Evolutionary conservation across 805 yeast species (phyloP).

Genomic region (Candida khao-thaluensis): DNA sequence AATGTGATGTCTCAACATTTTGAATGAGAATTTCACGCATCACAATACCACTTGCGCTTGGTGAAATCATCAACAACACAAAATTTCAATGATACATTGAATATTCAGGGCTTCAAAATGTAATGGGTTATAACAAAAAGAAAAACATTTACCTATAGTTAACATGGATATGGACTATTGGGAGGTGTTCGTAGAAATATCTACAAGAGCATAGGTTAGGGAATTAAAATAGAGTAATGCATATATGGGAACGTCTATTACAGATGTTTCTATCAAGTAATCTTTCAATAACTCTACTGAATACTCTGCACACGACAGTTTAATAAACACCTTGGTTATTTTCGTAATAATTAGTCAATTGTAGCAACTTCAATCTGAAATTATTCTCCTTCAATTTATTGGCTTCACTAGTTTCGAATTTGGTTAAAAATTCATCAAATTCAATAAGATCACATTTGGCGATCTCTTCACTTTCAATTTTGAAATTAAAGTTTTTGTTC

Average conservation of each 20-base stretch:
- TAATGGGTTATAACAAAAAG: too few species aligned
- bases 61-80: too few species aligned
- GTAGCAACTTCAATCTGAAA: slow-evolving; percentile 14
- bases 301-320: not conserved
- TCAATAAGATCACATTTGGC: slow-evolving; percentile 17
- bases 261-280: not conserved
- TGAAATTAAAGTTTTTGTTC: slow-evolving; percentile 25
- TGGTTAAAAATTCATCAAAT: slow-evolving; percentile 19
- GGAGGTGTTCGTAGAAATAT: too few species aligned
- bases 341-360: slow-evolving; percentile 19
- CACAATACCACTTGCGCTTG: too few species aligned
- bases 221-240: not conserved
- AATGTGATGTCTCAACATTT: too few species aligned
- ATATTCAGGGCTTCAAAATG: too few species aligned
- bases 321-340: slow-evolving; percentile 2
- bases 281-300: too few species aligned
- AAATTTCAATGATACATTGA: too few species aligned
- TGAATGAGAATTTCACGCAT: too few species aligned
- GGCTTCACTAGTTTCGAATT: slow-evolving; percentile 18
- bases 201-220: too few species aligned
- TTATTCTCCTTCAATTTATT: slow-evolving; percentile 16
- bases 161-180: too few species aligned
- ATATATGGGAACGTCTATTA: not conserved
- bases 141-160: too few species aligned
- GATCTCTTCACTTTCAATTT: slow-evolving; percentile 19